phyloP scores from a whole-genome alignment of 352 stramenopile genomes.

The Blastocystis sp. region DNA sequence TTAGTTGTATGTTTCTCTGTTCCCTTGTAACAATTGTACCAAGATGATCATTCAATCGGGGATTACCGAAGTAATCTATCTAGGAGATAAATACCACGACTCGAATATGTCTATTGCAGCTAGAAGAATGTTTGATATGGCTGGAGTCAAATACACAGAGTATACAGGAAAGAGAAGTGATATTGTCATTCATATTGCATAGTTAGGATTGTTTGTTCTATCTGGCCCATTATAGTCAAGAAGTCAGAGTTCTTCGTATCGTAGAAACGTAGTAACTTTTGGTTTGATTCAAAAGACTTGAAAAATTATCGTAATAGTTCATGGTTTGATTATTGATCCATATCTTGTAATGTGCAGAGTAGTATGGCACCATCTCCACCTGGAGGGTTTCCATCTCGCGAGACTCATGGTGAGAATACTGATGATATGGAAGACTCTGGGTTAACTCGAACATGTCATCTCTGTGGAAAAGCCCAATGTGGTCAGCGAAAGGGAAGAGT shows the following conservation, averaged over 20 bases:
- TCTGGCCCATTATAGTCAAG: background rate
- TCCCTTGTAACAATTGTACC: conserved; percentile 95
- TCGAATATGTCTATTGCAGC: conserved; percentile 79
- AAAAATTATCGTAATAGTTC: background rate
- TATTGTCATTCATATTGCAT: conserved; percentile 40
- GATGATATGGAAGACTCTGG: conserved; percentile 41
- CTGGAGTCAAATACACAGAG: conserved; percentile 67
- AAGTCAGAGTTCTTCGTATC: background rate
- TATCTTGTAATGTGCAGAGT: background rate
- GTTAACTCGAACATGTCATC: conserved; percentile 41
- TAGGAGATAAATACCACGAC: conserved; percentile 86
- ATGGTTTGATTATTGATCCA: background rate
- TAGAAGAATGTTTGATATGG: conserved; percentile 78
- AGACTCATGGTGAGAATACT: background rate
- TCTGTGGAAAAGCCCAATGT: conserved; percentile 54
- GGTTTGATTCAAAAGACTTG: conserved; percentile 8
- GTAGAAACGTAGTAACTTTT: conserved; percentile 33
- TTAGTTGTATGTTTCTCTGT: conserved; percentile 91
- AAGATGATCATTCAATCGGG: conserved; percentile 97
- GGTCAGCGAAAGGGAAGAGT: conserved; percentile 55
- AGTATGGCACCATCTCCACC: background rate
- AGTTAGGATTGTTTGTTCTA: conserved; percentile 12
- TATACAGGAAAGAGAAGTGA: conserved; percentile 41
- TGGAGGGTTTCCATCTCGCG: background rate
- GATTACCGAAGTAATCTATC: conserved; percentile 87